phyloP scores from a whole-genome alignment of 2,329 filamentous ascomycete species.

The Aspergillus ibericus region DNA sequence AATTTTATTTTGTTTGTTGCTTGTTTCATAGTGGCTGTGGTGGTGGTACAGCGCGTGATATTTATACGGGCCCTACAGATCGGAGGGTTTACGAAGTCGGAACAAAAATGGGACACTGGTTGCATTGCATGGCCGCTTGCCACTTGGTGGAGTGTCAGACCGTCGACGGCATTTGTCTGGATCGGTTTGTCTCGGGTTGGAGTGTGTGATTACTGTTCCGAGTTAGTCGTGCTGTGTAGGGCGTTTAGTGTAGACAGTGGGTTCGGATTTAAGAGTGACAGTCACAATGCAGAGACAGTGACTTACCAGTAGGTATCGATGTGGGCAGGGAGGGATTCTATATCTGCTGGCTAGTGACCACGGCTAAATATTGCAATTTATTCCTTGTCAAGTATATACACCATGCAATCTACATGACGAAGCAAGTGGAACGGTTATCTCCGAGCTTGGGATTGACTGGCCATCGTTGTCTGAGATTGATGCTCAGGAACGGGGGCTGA shows the following conservation, averaged over 20 bases:
- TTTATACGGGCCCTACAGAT: not conserved
- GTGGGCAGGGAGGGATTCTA: no score
- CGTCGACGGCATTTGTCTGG: not conserved
- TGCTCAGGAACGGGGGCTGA: constrained; percentile 1
- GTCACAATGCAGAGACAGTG: no score
- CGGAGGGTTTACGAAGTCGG: not conserved
- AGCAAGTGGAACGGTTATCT: constrained; percentile 1
- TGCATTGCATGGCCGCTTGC: not conserved
- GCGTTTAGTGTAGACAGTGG: no score
- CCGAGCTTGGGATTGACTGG: not conserved
- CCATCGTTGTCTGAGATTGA: constrained; percentile 8
- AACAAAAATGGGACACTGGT: not conserved
- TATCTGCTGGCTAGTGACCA: no score
- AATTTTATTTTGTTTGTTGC: not conserved
- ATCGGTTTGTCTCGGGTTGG: not conserved
- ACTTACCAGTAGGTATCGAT: no score
- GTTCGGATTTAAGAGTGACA: not conserved
- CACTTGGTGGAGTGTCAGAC: not conserved
- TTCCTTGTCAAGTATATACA: not conserved
- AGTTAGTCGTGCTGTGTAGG: not conserved
- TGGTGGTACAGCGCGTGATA: not conserved
- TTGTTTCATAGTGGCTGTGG: not conserved
- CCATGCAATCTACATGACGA: not conserved
- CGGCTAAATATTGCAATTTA: no score
- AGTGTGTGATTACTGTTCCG: not conserved